phyloP scores from a whole-genome alignment of 2,329 filamentous ascomycete genomes.

The Pseudopithomyces chartarum region DNA sequence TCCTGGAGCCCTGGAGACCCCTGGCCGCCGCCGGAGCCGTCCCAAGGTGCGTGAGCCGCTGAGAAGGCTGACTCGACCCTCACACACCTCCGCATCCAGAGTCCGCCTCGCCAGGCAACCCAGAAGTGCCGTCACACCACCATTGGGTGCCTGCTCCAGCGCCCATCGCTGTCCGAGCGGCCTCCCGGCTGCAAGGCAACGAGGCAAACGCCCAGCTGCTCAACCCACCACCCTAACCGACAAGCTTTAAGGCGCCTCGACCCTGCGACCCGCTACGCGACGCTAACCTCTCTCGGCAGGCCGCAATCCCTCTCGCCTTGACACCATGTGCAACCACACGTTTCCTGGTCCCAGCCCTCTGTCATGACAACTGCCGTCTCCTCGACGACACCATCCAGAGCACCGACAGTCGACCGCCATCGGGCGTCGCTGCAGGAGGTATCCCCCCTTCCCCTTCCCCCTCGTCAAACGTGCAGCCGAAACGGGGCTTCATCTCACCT shows the following conservation, averaged over 20 bases:
- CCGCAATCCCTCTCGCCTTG: background rate
- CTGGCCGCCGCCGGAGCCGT: background rate
- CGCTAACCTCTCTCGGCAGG: background rate
- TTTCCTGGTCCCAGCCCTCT: background rate
- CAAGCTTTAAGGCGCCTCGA: background rate
- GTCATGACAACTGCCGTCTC: background rate
- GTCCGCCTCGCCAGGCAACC: slow-evolving; percentile 16
- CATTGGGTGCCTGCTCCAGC: background rate
- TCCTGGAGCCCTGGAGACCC: background rate
- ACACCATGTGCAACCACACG: background rate
- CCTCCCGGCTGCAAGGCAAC: slow-evolving; percentile 4
- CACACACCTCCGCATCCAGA: background rate
- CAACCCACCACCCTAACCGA: background rate
- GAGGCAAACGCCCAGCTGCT: slow-evolving; percentile 2
- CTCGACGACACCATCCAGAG: background rate
- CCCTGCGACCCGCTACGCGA: background rate
- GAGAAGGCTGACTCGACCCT: slow-evolving; percentile 17
- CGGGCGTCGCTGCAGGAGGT: background rate
- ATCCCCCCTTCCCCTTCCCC: too few species aligned
- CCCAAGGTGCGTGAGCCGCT: slow-evolving; percentile 7
- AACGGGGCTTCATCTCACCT: slow-evolving; percentile 7
- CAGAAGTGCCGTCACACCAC: slow-evolving; percentile 3
- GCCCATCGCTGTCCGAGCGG: background rate
- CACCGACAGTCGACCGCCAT: background rate
- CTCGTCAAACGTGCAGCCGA: background rate